Conservation (phyloP, 2,329 filamentous ascomycete genomes). For the Cryphonectria radicalis region DNA sequence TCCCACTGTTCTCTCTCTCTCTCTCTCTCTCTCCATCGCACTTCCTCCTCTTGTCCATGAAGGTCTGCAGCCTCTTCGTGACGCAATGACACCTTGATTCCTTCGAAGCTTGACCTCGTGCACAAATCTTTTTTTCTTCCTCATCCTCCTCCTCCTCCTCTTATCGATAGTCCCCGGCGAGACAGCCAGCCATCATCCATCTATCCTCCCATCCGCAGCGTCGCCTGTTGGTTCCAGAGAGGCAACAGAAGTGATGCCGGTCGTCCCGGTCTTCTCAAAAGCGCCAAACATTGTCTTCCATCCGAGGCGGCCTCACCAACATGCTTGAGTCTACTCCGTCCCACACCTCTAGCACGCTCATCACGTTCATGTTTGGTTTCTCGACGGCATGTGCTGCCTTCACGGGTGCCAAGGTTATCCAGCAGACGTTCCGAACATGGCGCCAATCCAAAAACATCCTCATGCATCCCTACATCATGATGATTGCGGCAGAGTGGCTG, state of each 20-base stretch:
- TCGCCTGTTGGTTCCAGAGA: neutral
- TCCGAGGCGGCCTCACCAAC: constrained; percentile 4
- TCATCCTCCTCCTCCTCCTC: neutral
- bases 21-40: neutral
- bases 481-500: constrained; percentile 43
- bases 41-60: neutral
- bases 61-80: neutral
- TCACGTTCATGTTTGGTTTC: constrained; percentile 39
- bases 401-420: constrained; percentile 37
- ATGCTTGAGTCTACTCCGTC: constrained; percentile 18
- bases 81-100: neutral
- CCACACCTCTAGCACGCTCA: constrained; percentile 10
- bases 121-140: neutral
- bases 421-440: constrained; percentile 39
- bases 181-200: neutral
- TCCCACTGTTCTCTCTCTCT: too few species aligned
- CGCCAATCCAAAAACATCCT: constrained; percentile 35
- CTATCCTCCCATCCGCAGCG: neutral
- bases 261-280: neutral
- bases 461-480: constrained; percentile 39
- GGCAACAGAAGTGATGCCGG: neutral
- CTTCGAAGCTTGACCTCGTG: neutral
- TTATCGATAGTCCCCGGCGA: neutral
- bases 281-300: neutral
- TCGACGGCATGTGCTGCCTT: constrained; percentile 41